These are phyloP conservation scores for apple (Malus domestica) DNA, from an alignment of 306 rosid genomes.

Conservation along the genomic window DNA sequence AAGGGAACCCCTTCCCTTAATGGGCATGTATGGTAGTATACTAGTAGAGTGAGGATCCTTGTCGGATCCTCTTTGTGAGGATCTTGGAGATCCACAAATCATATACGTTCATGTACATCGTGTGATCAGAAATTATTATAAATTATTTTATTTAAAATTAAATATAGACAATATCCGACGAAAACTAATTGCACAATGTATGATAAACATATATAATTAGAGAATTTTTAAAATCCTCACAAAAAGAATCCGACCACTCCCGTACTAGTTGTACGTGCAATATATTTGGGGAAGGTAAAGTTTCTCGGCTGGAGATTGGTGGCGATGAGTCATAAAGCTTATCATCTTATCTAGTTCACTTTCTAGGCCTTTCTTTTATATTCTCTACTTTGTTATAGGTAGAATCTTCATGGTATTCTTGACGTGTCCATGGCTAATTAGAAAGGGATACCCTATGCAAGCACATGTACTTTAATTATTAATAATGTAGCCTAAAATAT, in stretches of 20 bases:
- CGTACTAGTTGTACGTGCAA: background rate
- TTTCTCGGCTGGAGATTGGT: too few species aligned
- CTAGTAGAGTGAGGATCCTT: too few species aligned
- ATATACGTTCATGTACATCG: too few species aligned
- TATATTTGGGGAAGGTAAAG: background rate
- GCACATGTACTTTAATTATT: background rate
- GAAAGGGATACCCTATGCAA: background rate
- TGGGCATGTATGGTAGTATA: too few species aligned
- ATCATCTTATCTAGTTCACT: conserved; percentile 13
- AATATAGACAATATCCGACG: too few species aligned
- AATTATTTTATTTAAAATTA: too few species aligned
- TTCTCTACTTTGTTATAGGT: conserved; percentile 9
- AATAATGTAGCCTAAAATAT: too few species aligned
- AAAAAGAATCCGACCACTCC: too few species aligned
- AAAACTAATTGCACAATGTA: fast-evolving
- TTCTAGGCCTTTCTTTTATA: background rate
- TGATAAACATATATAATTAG: fast-evolving
- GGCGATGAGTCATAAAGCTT: conserved; percentile 23
- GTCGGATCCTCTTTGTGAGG: too few species aligned
- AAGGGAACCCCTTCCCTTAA: too few species aligned
- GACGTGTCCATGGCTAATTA: background rate
- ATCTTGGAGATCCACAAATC: too few species aligned
- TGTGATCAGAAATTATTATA: too few species aligned
- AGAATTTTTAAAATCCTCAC: fast-evolving
- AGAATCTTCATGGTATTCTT: conserved; percentile 23